Base-by-base conservation (phyloP, 371 early-diverging fungal species). In the Rhizopus sp. region DNA sequence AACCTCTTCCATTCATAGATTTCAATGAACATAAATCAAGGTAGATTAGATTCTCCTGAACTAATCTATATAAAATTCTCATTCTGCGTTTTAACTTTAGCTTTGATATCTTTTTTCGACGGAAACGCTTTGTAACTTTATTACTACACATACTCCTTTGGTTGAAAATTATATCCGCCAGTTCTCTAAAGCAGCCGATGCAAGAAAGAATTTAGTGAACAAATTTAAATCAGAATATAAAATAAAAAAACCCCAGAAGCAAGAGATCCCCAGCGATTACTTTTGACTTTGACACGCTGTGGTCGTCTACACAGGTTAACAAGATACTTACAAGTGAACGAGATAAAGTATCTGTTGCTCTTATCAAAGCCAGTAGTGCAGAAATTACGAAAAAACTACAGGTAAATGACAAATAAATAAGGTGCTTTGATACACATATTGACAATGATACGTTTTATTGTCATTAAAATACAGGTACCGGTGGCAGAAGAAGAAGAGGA, bases 41-140 rank as follows among this genome's bases (percentile, higher is more conserved):
- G 55, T 55, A 55, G 37, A 30, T 55, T 55, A n/a, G 47, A 55
- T 55, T 55, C 47, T 55, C 55, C 46, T 55, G 55, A 55, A 55
- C 32, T 1, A 47, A 31, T 47, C 37, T 53, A 40, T 53, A 53
- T 41, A 53, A 53, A 53, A 40, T 53, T 53, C 32, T 53, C n/a
- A 41, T 41, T 53, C 42, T 41, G 42, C 41, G 40, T 53, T 47
- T 47, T 47, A 31, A 29, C 32, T 47, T 47, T 47, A 47, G 31
- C 48, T 31, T 31, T 47, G 6, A 41, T 53, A 53, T 53, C 53
- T 53, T 53, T 53, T 53, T 53, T 53, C 53, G 53, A 53, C 53
- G n/a, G n/a, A 41, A 39, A 41, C 53, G 53, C 42, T 53, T 39
- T 53, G 41, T 53, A 53, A 41, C 53, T 52, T 52, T 52, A 17